These are phyloP conservation scores for Leccinum rimulosum DNA, from an alignment of 768 basidiomycete species.

Conservation along the genomic window DNA sequence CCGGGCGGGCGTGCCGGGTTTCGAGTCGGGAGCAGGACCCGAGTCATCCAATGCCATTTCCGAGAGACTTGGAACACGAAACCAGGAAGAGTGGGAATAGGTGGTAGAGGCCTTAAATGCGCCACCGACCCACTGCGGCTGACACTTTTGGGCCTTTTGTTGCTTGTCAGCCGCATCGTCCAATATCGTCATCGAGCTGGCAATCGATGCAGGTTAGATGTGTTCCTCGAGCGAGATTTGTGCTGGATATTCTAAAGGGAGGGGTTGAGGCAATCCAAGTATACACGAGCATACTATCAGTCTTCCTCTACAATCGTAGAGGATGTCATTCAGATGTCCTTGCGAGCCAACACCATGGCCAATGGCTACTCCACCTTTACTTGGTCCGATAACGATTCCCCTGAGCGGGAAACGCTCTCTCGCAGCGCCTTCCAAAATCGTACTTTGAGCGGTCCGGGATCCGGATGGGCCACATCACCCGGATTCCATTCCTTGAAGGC, in stretches of 20 bases:
- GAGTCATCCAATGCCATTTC: slow-evolving; percentile 10
- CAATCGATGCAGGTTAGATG: not conserved
- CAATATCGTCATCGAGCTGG: not conserved
- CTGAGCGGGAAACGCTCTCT: slow-evolving; percentile 33
- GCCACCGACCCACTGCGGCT: slow-evolving; percentile 4
- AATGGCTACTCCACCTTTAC: slow-evolving; percentile 42
- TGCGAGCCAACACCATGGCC: slow-evolving; percentile 29
- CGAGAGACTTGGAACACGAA: not conserved
- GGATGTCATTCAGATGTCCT: not conserved
- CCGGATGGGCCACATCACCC: slow-evolving; percentile 43
- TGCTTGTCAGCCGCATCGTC: slow-evolving; percentile 8
- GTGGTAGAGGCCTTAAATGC: not conserved
- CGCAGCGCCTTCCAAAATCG: slow-evolving; percentile 60
- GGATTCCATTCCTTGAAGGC: slow-evolving; percentile 64
- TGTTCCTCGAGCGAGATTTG: not conserved
- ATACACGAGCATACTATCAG: not conserved
- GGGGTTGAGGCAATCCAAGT: not conserved
- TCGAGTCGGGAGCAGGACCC: not conserved
- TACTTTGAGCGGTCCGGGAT: slow-evolving; percentile 64
- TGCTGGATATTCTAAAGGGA: not conserved
- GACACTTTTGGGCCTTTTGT: not conserved
- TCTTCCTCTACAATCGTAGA: not conserved
- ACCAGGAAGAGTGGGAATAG: not conserved
- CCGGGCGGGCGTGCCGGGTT: slow-evolving; percentile 10
- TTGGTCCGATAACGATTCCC: slow-evolving; percentile 18